Evolutionary conservation across 1,139 yeast species (phyloP), one percentile per base, ranked within the genome.

Genomic region (Geotrichum carabidarum): DNA sequence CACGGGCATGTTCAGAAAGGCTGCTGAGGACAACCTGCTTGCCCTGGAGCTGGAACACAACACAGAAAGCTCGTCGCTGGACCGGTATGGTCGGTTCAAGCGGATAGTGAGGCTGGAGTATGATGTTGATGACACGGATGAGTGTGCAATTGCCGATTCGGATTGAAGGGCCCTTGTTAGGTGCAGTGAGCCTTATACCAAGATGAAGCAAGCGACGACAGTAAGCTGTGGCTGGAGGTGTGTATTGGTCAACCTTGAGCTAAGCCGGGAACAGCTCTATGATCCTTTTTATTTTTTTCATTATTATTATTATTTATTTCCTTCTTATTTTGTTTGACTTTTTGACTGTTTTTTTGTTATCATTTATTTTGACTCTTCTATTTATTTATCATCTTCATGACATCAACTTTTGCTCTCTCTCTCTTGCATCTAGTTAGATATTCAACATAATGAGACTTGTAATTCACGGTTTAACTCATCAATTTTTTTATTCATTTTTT

Each of bases 101-200:
- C 46, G 43, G 18, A 34, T 34, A 2, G 12, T 43, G 6, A 32
- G 45, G 36, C 27, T 51, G 18, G 54, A 51, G 15, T 51, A 22
- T 37, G 42, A 37, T 22, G 12, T 14, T n/a, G 49, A 45, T 12
- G 41, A 40, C 8, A 50, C 27, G 22, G 53, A 50, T 38, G 54
- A 51, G 15, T 51, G 54, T 36, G 54, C 54, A n/a, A 45, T 51
- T 45, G 54, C 47, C 4, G 54, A 51, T 34, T 51, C 54, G n/a
- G 54, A 51, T 27, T 50, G 17, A 48, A n/a, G n/a, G 27, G 27
- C 27, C 5, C 5, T 3, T 3, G 27, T 22, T 22, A 22, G 27
- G 27, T 3, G 27, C 4, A 22, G 27, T 22, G 27, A 22, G 27
- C 27, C 3, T 22, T 22, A 22, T 22, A 22, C 27, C 27, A 22